Conservation (phyloP, 2,329 filamentous ascomycete genomes). For the Coniella vitis region DNA sequence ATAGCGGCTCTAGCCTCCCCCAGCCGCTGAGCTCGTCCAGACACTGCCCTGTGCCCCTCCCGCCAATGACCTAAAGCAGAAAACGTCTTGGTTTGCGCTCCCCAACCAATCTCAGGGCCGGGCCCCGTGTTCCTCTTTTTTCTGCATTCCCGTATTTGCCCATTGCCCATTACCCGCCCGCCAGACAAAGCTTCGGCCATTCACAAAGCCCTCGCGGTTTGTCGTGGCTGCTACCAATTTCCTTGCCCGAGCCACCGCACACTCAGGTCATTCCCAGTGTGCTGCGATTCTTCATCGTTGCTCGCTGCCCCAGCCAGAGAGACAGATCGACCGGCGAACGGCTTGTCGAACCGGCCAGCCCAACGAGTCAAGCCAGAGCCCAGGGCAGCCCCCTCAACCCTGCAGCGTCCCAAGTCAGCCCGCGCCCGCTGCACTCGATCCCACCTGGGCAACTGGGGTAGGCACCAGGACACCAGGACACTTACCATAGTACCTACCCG, state of each 20-base stretch:
- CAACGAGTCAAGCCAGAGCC: not conserved
- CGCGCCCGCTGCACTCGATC: not conserved
- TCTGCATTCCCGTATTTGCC: conserved; percentile 20
- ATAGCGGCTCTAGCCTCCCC: no score
- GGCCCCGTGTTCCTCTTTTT: not conserved
- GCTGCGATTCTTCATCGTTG: no score
- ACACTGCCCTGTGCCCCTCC: no score
- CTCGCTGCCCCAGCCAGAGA: not conserved
- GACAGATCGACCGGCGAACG: not conserved
- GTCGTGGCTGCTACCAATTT: conserved; percentile 21
- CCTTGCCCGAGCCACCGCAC: conserved; percentile 14
- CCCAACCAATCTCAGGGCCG: not conserved
- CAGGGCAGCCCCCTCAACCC: not conserved
- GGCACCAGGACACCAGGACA: no score
- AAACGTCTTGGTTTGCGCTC: not conserved
- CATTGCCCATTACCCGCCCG: conserved; percentile 28
- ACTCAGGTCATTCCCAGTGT: not conserved
- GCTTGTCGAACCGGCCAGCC: not conserved
- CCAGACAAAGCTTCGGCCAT: conserved; percentile 28
- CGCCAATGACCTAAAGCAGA: not conserved
- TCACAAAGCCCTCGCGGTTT: conserved; percentile 28
- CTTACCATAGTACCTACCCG: no score
- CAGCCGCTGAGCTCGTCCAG: no score
- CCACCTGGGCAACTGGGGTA: no score
- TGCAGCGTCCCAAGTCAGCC: not conserved